Percentiles rank a stretch among this genome's conserved stretches.
phyloP scores from a whole-genome alignment of 768 basidiomycete species.

The Russula griseocarnosa region DNA sequence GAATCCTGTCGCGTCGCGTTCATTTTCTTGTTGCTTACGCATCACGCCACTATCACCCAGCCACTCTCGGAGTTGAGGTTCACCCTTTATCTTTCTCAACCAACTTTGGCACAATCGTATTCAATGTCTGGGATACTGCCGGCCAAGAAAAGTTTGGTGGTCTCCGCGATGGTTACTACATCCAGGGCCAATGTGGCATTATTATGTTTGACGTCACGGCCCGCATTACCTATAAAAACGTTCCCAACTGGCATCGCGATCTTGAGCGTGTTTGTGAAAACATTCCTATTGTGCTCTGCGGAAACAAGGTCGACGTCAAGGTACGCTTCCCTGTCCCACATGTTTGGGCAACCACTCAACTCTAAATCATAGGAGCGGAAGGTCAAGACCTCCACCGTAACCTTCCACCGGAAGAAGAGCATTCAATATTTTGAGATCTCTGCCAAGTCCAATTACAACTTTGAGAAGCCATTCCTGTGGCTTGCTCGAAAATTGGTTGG shows the following conservation, averaged over 20 bases:
- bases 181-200: slow-evolving; percentile 98
- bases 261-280: slow-evolving; percentile 99
- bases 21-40: slow-evolving; percentile 21
- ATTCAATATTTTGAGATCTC: slow-evolving; percentile 99
- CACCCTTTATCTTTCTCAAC: slow-evolving; percentile 95
- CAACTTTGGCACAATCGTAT: slow-evolving; percentile 98
- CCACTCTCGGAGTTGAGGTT: slow-evolving; percentile 99
- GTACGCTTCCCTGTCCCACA: slow-evolving; percentile 42
- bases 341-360: background rate
- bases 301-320: slow-evolving; percentile 99
- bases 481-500: slow-evolving; percentile 96
- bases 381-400: slow-evolving; percentile 97
- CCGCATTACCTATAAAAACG: slow-evolving; percentile 99
- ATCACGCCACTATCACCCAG: slow-evolving; percentile 41
- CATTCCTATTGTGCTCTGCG: slow-evolving; percentile 98
- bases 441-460: slow-evolving; percentile 99
- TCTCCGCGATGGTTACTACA: slow-evolving; percentile 94
- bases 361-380: slow-evolving; percentile 77
- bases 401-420: slow-evolving; percentile 99
- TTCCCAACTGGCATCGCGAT: slow-evolving; percentile 99
- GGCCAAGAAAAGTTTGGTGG: slow-evolving; percentile 99
- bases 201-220: slow-evolving; percentile 99
- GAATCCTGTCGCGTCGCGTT: slow-evolving; percentile 5
- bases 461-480: slow-evolving; percentile 99
- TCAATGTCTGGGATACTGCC: slow-evolving; percentile 99